Percentiles rank a stretch among this genome's conserved stretches.
phyloP scores from a whole-genome alignment of 2,329 filamentous ascomycete genomes.

The Neocucurbitaria cava region DNA sequence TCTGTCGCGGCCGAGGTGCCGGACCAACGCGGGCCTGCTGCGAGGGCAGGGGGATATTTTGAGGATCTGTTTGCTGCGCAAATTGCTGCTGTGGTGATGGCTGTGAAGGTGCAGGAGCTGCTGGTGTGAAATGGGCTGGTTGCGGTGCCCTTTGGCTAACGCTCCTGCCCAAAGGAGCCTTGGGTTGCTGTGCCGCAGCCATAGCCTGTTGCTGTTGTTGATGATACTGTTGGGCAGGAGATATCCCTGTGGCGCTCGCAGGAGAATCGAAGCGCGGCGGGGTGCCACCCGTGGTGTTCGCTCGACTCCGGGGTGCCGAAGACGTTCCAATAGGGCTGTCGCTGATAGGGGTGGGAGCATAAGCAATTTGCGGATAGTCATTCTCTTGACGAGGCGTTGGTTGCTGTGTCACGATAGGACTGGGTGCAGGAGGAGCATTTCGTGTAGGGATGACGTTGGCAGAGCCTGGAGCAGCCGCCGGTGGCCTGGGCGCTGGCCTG shows the following conservation, averaged over 20 bases:
- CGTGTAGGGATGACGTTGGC: conserved; percentile 62
- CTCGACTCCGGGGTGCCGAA: conserved; percentile 50
- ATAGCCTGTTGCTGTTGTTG: conserved; percentile 87
- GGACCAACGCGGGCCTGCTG: conserved; percentile 61
- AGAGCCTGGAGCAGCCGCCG: conserved; percentile 56
- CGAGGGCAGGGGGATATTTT: conserved; percentile 55
- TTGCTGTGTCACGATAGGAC: conserved; percentile 46
- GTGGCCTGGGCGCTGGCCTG: conserved; percentile 87
- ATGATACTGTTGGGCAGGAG: conserved; percentile 62
- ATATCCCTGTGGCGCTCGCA: conserved; percentile 42
- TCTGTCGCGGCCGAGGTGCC: conserved; percentile 74
- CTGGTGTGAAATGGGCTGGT: conserved; percentile 36
- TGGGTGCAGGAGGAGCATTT: conserved; percentile 63
- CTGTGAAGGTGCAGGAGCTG: conserved; percentile 52
- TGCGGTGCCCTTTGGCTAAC: conserved; percentile 69
- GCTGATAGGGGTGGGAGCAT: conserved; percentile 51
- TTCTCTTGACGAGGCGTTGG: conserved; percentile 44
- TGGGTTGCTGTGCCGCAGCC: conserved; percentile 78
- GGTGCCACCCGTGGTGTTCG: conserved; percentile 52
- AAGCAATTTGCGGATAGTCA: conserved; percentile 51
- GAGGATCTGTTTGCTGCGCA: conserved; percentile 49
- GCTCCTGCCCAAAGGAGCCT: conserved; percentile 75
- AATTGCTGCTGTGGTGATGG: conserved; percentile 60
- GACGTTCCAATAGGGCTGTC: conserved; percentile 46
- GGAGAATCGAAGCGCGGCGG: conserved; percentile 56